Base-by-base conservation (phyloP, 2,329 filamentous ascomycete genomes). In the Colletotrichum tanaceti region DNA sequence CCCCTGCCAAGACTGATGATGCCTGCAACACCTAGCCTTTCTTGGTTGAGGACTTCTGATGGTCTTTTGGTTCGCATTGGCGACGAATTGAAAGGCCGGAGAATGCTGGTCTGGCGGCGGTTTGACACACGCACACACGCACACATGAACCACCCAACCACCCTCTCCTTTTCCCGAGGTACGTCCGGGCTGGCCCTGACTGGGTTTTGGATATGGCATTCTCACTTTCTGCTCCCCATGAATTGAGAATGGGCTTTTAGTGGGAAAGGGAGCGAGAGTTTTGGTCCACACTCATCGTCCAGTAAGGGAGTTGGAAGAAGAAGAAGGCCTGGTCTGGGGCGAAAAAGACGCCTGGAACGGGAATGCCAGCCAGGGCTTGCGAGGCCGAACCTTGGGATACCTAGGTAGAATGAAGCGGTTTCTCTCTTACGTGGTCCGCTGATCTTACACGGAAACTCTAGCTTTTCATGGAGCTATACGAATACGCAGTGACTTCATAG, bases 1-100 rank as follows among this genome's bases (percentile, higher is more conserved):
- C 55, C 54, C 55, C 55, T 59, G 64, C 64, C 58, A 67, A 65
- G 63, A 54, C 39, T 39, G 46, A 22, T 16, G 50, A 62, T 63
- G 58, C 50, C 24, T 62, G 63, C 50, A 41, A 32, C 28, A n/a
- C n/a, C n/a, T n/a, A 64, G 22, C 22, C 22, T 16, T 16, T 58
- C 20, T 9, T 58, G 35, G 24, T 18, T 7, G 22, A 50, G 44
- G 44, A 58, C 46, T 35, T 43, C 46, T 54, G 44, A 52, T 58
- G 50, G 35, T 47, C 49, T 57, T 28, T 52, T 47, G 20, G 20
- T 32, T 54, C 20, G 22, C 41, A 39, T 20, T 50, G 62, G 62
- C 46, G 28, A 44, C 55, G 53, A 47, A 39, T 59, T 46, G 28
- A 46, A 35, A 57, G 53, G 38, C 38, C 9, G 38, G 55, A 60